Evolutionary conservation across 2,329 filamentous ascomycete genomes (phyloP).

Genomic region (Neofusicoccum parvum): DNA sequence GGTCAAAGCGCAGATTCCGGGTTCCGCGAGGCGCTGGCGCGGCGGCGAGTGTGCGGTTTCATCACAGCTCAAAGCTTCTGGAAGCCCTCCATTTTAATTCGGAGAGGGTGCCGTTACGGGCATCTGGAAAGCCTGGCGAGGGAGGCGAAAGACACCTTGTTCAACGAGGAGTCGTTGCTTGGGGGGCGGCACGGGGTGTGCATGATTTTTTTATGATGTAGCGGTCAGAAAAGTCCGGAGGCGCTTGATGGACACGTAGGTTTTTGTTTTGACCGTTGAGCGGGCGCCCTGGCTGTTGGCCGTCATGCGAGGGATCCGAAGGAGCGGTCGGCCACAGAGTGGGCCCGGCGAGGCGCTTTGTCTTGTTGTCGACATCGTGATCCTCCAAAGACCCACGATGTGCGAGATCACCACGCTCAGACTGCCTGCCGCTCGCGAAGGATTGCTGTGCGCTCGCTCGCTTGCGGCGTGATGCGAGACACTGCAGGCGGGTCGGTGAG

Average conservation of each 20-base stretch:
- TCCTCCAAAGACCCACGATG: constrained; percentile 18
- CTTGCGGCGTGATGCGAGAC: constrained; percentile 14
- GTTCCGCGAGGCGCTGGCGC: constrained; percentile 10
- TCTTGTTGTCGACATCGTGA: constrained; percentile 17
- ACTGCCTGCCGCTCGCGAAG: constrained; percentile 5
- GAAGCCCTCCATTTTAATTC: background rate
- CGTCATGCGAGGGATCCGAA: constrained; percentile 18
- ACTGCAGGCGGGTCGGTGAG: constrained; percentile 12
- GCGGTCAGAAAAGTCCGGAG: background rate
- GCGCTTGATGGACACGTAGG: constrained; percentile 8
- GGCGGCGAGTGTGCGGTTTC: constrained; percentile 7
- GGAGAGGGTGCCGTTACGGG: background rate
- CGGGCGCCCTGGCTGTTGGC: constrained; percentile 14
- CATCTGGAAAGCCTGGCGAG: background rate
- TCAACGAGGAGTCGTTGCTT: background rate
- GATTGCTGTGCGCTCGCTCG: constrained; percentile 15
- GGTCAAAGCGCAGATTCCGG: constrained; percentile 19
- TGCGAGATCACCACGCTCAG: constrained; percentile 17
- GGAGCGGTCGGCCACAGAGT: constrained; percentile 15
- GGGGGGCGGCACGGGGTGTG: constrained; percentile 1
- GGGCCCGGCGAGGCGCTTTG: constrained; percentile 15
- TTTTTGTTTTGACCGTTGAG: constrained; percentile 9
- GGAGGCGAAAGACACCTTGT: background rate
- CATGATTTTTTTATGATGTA: constrained; percentile 13
- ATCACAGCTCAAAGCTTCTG: constrained; percentile 14